Base-by-base conservation (phyloP, 2,329 filamentous ascomycete genomes). In the Aspergillus quadricinctus region DNA sequence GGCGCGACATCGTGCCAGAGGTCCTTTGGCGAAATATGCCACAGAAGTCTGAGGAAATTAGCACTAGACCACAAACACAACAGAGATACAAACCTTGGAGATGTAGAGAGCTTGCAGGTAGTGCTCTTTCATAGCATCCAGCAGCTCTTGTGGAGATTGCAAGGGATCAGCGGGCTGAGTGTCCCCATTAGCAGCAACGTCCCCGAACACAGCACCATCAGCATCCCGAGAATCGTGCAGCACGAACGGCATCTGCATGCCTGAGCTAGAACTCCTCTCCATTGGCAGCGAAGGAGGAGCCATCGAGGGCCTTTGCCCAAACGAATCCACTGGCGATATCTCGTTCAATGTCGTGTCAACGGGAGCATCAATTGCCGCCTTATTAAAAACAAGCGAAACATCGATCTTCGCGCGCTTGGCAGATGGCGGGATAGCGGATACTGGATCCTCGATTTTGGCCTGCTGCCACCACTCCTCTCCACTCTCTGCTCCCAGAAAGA, bases 1-100 rank as follows among this genome's bases (percentile, higher is more conserved):
- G 41, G 68, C 72, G 31, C 78, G 74, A 28, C 75, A 78, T 28
- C 78, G 75, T 14, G 77, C 72, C 51, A 80, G 65, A 17, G 78
- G 78, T 4, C 78, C 78, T 67, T 81, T 81, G 37, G 77, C 77
- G 63, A 80, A 81, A 61, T 80, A 81, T 53, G 78, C 78, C 53
- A 81, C 66, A 28, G 77, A 79, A n/a, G 77, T 75, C 70, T 78
- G 57, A n/a, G 25, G 41, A 35, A 55, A 56, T 69, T 19, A 67
- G 61, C 41, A 35, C 53, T 19, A 43, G n/a, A 8, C 25, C 23
- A 25, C n/a, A 25, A 35, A 35, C 40, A 46, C 19, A 8, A 25
- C 23, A 6, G 14, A 40, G 23, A 3, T 17, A 56, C 56, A 53
- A 56, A 75, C 74, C 68, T 77, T 77, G 31, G 75, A 77, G 4